A percentile compares a stretch with the other conserved stretches of the same genome.
Evolutionary conservation across 1,284 basidiomycete genomes (phyloP).

Genomic region (Ceratobasidium sp.): DNA sequence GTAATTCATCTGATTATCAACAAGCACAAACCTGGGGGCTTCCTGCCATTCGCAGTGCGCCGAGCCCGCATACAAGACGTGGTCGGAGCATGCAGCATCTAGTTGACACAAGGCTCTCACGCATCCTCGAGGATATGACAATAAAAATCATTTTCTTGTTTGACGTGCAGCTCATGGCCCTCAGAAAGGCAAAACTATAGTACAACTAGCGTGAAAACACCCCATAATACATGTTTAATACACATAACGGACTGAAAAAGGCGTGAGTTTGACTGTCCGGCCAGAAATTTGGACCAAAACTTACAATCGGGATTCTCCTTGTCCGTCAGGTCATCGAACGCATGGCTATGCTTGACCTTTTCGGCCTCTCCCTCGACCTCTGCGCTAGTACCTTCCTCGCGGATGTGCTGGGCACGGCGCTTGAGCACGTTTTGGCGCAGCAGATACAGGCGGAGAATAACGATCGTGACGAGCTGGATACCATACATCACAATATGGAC

Average conservation of each 20-base stretch:
- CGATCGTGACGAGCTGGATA: constrained; percentile 57
- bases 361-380: constrained; percentile 52
- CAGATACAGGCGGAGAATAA: constrained; percentile 56
- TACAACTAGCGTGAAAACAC: background rate
- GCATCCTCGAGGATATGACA: too few relatives aligned
- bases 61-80: too few relatives aligned
- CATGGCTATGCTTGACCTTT: constrained; percentile 55
- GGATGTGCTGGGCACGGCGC: constrained; percentile 53
- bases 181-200: constrained; percentile 9
- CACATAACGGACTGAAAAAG: constrained; percentile 55
- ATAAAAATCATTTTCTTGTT: background rate
- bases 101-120: too few relatives aligned
- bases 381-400: constrained; percentile 29
- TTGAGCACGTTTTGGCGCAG: constrained; percentile 57
- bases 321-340: constrained; percentile 61
- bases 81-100: too few relatives aligned
- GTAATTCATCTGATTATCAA: constrained; percentile 17
- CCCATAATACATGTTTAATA: constrained; percentile 49
- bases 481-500: constrained; percentile 61
- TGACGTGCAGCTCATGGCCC: background rate
- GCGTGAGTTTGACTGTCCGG: background rate
- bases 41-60: background rate
- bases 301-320: constrained; percentile 60
- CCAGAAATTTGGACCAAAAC: constrained; percentile 43
- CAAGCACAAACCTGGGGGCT: background rate